These are phyloP conservation scores for Globisporangium polare DNA, from an alignment of 352 stramenopile genomes.

Conservation along the genomic window DNA sequence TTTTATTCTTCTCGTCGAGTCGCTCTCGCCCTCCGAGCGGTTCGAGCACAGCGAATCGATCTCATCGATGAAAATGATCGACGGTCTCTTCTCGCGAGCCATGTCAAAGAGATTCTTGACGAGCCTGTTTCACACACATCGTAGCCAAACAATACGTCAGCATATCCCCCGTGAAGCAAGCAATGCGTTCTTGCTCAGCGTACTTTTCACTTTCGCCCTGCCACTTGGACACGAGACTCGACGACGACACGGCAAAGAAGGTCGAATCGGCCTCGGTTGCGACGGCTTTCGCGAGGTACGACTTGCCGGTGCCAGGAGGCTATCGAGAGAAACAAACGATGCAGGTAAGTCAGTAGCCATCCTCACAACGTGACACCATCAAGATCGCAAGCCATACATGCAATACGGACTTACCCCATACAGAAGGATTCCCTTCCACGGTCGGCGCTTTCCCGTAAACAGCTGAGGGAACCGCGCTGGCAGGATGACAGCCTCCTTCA, in stretches of 20 bases:
- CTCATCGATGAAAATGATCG: conserved; percentile 98
- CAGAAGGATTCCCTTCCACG: conserved; percentile 96
- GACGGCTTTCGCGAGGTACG: conserved; percentile 96
- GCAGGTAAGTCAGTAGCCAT: neutral
- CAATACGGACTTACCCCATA: conserved; percentile 88
- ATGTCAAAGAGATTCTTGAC: conserved; percentile 99
- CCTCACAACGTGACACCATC: neutral
- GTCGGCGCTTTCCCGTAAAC: conserved; percentile 91
- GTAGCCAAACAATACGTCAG: neutral
- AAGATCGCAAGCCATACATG: neutral
- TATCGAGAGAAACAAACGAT: conserved; percentile 12
- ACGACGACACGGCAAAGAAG: conserved; percentile 98
- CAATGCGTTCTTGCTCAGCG: neutral
- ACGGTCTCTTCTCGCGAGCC: conserved; percentile 90
- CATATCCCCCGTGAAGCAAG: neutral
- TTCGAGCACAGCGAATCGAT: conserved; percentile 95
- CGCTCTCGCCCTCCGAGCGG: conserved; percentile 93
- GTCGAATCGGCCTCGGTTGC: conserved; percentile 98
- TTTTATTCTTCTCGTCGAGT: conserved; percentile 95
- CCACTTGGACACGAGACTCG: conserved; percentile 98
- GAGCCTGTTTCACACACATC: conserved; percentile 46
- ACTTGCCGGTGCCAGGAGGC: conserved; percentile 93
- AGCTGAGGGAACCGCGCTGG: conserved; percentile 96
- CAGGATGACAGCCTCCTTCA: conserved; percentile 99
- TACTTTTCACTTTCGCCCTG: conserved; percentile 95